phyloP scores from a whole-genome alignment of 371 early-diverging fungal genomes.

The Mortierella polycephala region DNA sequence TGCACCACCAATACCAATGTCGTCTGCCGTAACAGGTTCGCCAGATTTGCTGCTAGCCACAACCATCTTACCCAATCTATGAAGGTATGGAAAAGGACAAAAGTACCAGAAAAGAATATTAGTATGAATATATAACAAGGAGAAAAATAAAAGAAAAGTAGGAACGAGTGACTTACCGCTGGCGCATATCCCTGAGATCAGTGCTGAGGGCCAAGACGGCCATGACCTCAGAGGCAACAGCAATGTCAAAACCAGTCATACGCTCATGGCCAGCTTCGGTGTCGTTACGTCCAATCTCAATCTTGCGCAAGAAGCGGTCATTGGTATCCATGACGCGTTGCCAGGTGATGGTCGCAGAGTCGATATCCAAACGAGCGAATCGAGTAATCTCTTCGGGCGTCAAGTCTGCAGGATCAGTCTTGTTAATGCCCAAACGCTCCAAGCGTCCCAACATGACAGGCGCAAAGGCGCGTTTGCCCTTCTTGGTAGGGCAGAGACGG shows the following conservation, averaged over 20 bases:
- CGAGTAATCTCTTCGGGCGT: conserved; percentile 79
- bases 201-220: conserved; percentile 96
- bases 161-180: conserved; percentile 59
- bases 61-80: conserved; percentile 91
- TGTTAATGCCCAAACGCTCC: conserved; percentile 84
- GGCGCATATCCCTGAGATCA: conserved; percentile 90
- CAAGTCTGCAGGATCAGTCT: conserved; percentile 82
- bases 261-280: conserved; percentile 91
- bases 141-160: background rate
- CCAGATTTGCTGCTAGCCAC: conserved; percentile 88
- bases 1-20: conserved; percentile 95
- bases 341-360: conserved; percentile 93
- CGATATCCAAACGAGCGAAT: conserved; percentile 93
- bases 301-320: conserved; percentile 93
- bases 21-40: conserved; percentile 93
- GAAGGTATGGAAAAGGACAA: background rate
- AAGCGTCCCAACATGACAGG: conserved; percentile 89
- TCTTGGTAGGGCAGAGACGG: conserved; percentile 89
- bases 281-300: conserved; percentile 87
- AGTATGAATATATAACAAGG: background rate
- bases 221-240: conserved; percentile 97
- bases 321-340: conserved; percentile 95
- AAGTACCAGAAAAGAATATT: background rate
- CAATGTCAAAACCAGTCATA: conserved; percentile 94
- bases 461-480: conserved; percentile 85